Base-by-base conservation (phyloP, 176 grass and related monocot genomes). In the Thalia dealbata region DNA sequence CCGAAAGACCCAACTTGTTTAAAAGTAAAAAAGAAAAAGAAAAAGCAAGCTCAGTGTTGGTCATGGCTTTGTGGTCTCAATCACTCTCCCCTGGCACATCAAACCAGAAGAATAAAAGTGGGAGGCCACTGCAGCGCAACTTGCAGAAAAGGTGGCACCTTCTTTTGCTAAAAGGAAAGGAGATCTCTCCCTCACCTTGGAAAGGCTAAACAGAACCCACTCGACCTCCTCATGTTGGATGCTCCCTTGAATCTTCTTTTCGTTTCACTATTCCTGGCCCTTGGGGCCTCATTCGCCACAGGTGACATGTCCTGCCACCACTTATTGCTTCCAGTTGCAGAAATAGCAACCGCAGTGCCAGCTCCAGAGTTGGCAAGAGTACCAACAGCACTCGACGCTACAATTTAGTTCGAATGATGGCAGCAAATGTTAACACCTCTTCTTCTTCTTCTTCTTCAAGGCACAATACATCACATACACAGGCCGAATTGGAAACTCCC, bases 191-290 rank as follows among this genome's bases (percentile, higher is more conserved):
- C 26, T 62, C 11, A 27, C 60, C 22, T 14, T 27, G n/a, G 6
- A 27, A 62, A 62, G 26, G 60, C 10, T 62, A 10, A 27, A 62
- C 60, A 62, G 24, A 27, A 62, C 60, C 14, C 10, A 23, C 22
- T 27, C 27, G 59, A 62, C 23, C 59, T 13, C 22, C 22, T 62
- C 59, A 62, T 62, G 60, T 27, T 62, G 60, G n/a, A n/a, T n/a
- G n/a, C n/a, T n/a, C n/a, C 60, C 60, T 62, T 62, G 60, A 62
- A 62, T 62, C 60, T 29, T 62, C 60, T 29, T 15, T 29, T 62
- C 60, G 28, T 15, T 27, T 27, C 60, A 14, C 60, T 28, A 62
- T 14, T 21, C 6, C 7, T 62, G n/a, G n/a, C n/a, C n/a, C n/a
- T n/a, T n/a, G 60, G 25, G 11, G 60, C 60, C 60, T 4, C 26